Evolutionary conservation across 495 filamentous ascomycete genomes (phyloP).

Genomic region (Recurvomyces mirabilis): DNA sequence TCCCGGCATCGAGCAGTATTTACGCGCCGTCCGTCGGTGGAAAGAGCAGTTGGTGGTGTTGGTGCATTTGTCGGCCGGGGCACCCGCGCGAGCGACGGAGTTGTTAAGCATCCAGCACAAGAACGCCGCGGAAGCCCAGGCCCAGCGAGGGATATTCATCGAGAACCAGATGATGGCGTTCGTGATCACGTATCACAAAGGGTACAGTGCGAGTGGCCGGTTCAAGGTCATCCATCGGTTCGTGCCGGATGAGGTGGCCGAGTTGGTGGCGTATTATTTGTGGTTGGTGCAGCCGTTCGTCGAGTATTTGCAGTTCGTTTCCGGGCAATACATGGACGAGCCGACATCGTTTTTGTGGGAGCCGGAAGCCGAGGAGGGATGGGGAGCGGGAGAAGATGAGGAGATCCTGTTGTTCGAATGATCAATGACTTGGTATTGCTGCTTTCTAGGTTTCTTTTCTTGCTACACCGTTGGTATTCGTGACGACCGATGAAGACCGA

Average conservation of each 20-base stretch:
- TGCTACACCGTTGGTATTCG: too few species aligned
- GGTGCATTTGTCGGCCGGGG: conserved; percentile 8
- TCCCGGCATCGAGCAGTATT: conserved; percentile 3
- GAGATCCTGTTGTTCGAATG: too few species aligned
- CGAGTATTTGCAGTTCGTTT: not conserved
- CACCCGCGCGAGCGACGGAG: conserved; percentile 6
- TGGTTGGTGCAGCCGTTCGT: conserved; percentile 5
- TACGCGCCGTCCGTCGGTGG: not conserved
- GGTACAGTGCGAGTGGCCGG: not conserved
- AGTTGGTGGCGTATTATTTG: conserved; percentile 10
- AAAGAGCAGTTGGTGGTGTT: conserved; percentile 11
- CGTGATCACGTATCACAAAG: conserved; percentile 13
- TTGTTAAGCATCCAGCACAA: conserved; percentile 8
- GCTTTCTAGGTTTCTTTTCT: too few species aligned
- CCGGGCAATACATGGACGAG: not conserved
- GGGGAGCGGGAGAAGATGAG: not conserved
- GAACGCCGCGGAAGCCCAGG: not conserved
- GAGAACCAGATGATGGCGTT: conserved; percentile 12
- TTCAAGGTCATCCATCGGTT: conserved; percentile 14
- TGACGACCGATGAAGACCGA: too few species aligned
- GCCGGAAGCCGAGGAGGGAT: not conserved
- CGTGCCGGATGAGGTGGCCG: conserved; percentile 1
- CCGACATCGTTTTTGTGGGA: conserved; percentile 1
- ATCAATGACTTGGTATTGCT: too few species aligned
- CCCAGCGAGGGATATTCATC: conserved; percentile 4